Base-by-base conservation (phyloP, 805 yeast genomes). In the Wickerhamomyces alni region DNA sequence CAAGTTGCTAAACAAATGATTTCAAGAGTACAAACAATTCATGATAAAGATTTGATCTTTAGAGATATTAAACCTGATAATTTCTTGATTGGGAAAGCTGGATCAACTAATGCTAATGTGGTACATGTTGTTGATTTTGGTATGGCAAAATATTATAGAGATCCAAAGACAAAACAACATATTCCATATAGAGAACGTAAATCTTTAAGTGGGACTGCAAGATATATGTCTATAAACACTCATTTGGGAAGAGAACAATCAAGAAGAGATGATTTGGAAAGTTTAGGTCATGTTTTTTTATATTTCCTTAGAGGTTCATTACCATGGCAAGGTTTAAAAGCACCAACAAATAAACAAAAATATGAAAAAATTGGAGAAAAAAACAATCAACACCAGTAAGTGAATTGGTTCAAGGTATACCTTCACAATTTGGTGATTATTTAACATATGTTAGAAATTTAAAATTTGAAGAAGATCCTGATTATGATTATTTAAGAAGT, bases 321-420 rank as follows among this genome's bases (percentile, higher is more conserved):
- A 56, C 99, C 99, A 46, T 93, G 99, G 99, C 99, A 93, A 69
- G 99, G 99, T 19, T 72, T 93, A 51, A 91, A 93, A 63, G 99
- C 99, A 7, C 96, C 96, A 49, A 89, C 96, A 30, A 93, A 93
- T 70, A 91, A 93, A 66, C 96, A 87, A 55, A 93, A 93, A 66
- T 93, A 93, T 64, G 98, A 93, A 62, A 89, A 83, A 57, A 85
- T 85, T 59, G 93, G 93, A 22, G 83, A 82, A 48, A 82, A 82
- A 53, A 85, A 85, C 80, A 82, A 55, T 70, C 81, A 13, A 78
- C 88, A 2, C 73, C 80, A 12, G 77, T 84, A 8, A 69, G 67
- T 34, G 81, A 79, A 36, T 54, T 68, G 42, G 74, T 86, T 52
- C 72, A 71, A 36, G 79, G 77, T 18, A 70, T 83, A 36, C 93